Conservation (phyloP, 768 basidiomycete genomes). For the Termitomyces sp. region DNA sequence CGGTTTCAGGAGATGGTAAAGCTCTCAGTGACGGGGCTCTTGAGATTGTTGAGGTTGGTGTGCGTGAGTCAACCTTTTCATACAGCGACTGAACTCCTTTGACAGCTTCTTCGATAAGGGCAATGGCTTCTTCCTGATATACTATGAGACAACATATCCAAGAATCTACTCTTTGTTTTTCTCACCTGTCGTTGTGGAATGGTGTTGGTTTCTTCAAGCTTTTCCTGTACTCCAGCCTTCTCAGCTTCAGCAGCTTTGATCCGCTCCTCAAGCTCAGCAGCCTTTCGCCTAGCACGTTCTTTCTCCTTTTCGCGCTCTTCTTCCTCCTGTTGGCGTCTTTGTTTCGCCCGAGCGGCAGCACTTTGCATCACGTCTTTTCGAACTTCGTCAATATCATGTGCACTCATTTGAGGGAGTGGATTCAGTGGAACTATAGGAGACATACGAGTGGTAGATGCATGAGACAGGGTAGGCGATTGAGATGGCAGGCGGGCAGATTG, state of each 20-base stretch:
- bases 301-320: constrained; percentile 74
- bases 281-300: constrained; percentile 79
- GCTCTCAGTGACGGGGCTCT: constrained; percentile 31
- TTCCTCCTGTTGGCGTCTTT: constrained; percentile 78
- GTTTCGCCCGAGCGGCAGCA: constrained; percentile 79
- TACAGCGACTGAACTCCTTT: constrained; percentile 17
- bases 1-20: constrained; percentile 20
- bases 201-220: constrained; percentile 17
- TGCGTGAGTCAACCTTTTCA: constrained; percentile 1
- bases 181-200: constrained; percentile 11
- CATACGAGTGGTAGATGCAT: constrained; percentile 29
- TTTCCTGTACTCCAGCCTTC: constrained; percentile 23
- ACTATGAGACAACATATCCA: background rate
- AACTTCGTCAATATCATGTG: constrained; percentile 56
- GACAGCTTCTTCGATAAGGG: constrained; percentile 44
- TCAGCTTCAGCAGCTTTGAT: constrained; percentile 42
- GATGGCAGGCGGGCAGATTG: constrained; percentile 28
- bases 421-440: constrained; percentile 30
- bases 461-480: constrained; percentile 41
- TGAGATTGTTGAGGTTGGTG: constrained; percentile 12
- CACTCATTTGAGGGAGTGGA: constrained; percentile 26
- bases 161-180: background rate
- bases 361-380: constrained; percentile 77
- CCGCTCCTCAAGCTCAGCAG: constrained; percentile 66
- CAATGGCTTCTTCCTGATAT: constrained; percentile 29